phyloP scores from a whole-genome alignment of 2,329 filamentous ascomycete species.

The Penicillium sp. region DNA sequence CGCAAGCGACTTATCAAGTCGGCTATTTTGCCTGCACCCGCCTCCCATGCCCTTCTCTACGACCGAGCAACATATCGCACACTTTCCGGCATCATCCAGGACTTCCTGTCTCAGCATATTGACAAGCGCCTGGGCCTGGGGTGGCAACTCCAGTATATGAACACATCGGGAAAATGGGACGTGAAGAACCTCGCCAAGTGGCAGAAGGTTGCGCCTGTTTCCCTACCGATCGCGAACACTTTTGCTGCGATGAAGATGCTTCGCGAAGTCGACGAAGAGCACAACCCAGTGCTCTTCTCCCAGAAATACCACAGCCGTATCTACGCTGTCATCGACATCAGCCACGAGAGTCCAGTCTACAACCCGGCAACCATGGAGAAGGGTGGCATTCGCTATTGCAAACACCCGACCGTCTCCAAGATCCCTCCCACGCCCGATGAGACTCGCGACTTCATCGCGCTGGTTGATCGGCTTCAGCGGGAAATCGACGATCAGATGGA shows the following conservation, averaged over 20 bases:
- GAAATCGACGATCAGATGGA: conserved; percentile 53
- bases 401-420: conserved; percentile 90
- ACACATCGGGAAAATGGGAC: conserved; percentile 93
- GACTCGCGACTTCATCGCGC: conserved; percentile 59
- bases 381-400: conserved; percentile 72
- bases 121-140: conserved; percentile 77
- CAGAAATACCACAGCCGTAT: conserved; percentile 66
- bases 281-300: conserved; percentile 74
- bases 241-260: conserved; percentile 94
- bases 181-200: conserved; percentile 95
- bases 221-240: conserved; percentile 71
- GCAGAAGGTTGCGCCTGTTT: conserved; percentile 77
- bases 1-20: conserved; percentile 63
- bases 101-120: conserved; percentile 74
- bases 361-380: conserved; percentile 70
- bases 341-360: conserved; percentile 87
- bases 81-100: conserved; percentile 77
- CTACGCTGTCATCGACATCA: conserved; percentile 84
- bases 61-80: conserved; percentile 72
- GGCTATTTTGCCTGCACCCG: conserved; percentile 71
- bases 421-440: conserved; percentile 71
- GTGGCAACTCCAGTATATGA: conserved; percentile 90
- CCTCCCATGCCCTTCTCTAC: conserved; percentile 83
- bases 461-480: conserved; percentile 62
- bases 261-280: conserved; percentile 80